Percentiles rank a stretch among this genome's conserved stretches.
These are phyloP conservation scores for Porpolomopsis calyptriformis DNA, from an alignment of 768 basidiomycete genomes.

Conservation along the genomic window DNA sequence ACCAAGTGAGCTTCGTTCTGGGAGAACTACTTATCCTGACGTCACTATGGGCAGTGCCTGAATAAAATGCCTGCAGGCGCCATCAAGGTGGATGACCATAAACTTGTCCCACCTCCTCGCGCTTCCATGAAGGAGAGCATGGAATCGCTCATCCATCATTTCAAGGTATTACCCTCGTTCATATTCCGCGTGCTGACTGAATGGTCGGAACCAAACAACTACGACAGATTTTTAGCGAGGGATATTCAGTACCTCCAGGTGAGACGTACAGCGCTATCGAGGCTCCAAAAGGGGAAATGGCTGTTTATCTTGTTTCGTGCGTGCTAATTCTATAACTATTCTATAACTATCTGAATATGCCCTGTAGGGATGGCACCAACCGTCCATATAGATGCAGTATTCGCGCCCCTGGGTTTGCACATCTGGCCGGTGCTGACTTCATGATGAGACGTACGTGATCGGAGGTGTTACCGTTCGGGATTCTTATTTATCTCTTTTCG, in stretches of 20 bases:
- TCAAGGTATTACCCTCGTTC: conserved; percentile 51
- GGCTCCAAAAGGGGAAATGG: conserved; percentile 99
- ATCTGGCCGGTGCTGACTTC: conserved; percentile 92
- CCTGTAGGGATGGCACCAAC: conserved; percentile 76
- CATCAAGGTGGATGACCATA: conserved; percentile 94
- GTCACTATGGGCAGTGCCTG: conserved; percentile 53
- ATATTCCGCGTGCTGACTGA: neutral
- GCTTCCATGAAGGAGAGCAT: conserved; percentile 99
- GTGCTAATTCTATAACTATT: conserved; percentile 19
- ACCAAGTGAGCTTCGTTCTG: conserved; percentile 36
- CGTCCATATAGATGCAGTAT: conserved; percentile 96
- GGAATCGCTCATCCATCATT: conserved; percentile 97
- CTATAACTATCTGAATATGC: neutral
- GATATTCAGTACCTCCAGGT: conserved; percentile 90
- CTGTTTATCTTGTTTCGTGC: conserved; percentile 91
- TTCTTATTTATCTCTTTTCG: neutral
- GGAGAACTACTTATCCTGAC: neutral
- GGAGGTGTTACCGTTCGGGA: conserved; percentile 7
- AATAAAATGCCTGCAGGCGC: conserved; percentile 95
- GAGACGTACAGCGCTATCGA: conserved; percentile 98
- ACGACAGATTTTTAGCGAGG: conserved; percentile 82
- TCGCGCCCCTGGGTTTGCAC: conserved; percentile 92
- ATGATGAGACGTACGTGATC: conserved; percentile 80
- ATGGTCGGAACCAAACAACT: too few relatives aligned
- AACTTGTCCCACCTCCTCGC: conserved; percentile 90